A percentile compares a stretch with the other conserved stretches of the same genome.
These are phyloP conservation scores for Wickerhamomyces canadensis DNA, from an alignment of 805 yeast genomes.

Conservation along the genomic window DNA sequence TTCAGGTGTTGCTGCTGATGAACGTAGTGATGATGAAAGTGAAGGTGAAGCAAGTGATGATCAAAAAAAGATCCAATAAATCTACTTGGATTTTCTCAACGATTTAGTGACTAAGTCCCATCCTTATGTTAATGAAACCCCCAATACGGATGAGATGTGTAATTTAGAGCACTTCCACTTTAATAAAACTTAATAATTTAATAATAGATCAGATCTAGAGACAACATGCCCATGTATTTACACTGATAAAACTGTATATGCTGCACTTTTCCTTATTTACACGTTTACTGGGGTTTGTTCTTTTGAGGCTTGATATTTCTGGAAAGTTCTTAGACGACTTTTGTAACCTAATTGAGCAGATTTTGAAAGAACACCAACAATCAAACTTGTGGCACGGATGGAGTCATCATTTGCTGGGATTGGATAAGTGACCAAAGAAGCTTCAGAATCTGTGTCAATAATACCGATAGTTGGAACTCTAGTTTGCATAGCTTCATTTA, in stretches of 20 bases:
- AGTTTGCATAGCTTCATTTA: constrained; percentile 74
- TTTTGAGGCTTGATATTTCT: neutral
- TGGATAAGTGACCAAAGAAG: constrained; percentile 84
- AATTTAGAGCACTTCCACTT: too few relatives aligned
- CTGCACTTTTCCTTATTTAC: neutral
- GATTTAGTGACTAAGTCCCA: too few relatives aligned
- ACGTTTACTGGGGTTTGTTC: neutral
- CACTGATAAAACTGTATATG: neutral
- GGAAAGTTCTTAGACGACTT: constrained; percentile 15
- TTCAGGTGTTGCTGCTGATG: constrained; percentile 65
- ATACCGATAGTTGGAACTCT: constrained; percentile 92
- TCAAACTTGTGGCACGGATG: constrained; percentile 68
- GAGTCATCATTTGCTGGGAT: constrained; percentile 97
- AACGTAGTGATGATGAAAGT: constrained; percentile 81
- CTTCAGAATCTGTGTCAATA: constrained; percentile 91
- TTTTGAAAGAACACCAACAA: constrained; percentile 76
- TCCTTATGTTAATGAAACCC: neutral
- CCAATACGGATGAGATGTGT: too few relatives aligned
- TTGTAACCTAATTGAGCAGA: constrained; percentile 79
- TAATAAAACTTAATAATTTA: neutral
- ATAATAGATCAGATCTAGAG: neutral
- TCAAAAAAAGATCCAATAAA: neutral
- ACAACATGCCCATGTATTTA: neutral
- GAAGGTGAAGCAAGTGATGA: constrained; percentile 34
- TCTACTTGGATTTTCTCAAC: neutral